These are phyloP conservation scores for Rhynchospora pubera DNA, from an alignment of 176 grass and related monocot species.

Conservation along the genomic window DNA sequence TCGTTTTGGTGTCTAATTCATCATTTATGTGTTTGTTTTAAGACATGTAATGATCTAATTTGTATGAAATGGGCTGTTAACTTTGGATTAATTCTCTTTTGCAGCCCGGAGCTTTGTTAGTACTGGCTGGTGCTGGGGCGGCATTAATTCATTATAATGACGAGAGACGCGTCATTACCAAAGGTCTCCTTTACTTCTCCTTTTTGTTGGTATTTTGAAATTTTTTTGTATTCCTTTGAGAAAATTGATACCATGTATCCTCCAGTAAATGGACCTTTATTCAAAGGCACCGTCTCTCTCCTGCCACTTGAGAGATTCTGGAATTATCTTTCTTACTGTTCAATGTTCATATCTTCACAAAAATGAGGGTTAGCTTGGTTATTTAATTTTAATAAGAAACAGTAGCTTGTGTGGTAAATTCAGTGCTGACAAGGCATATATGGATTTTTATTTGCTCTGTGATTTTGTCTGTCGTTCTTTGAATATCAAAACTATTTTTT, in stretches of 20 bases:
- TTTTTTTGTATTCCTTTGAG: neutral
- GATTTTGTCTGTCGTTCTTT: neutral
- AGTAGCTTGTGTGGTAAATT: neutral
- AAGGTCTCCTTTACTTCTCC: slow-evolving; percentile 41
- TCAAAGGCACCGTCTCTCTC: neutral
- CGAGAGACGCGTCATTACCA: slow-evolving; percentile 63
- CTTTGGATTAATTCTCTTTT: slow-evolving; percentile 26
- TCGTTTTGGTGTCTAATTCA: neutral
- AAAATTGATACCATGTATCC: slow-evolving; percentile 7
- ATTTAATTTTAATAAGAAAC: neutral
- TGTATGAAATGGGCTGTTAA: slow-evolving; percentile 10
- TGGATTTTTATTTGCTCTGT: neutral
- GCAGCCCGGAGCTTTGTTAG: slow-evolving; percentile 66
- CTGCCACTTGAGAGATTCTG: neutral
- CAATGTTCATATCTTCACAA: neutral
- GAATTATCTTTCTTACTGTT: neutral
- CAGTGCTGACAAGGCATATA: neutral
- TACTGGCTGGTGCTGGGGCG: slow-evolving; percentile 45
- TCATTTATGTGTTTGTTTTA: neutral
- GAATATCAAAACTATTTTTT: neutral
- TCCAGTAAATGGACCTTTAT: neutral
- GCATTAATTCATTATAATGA: slow-evolving; percentile 82
- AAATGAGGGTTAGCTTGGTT: neutral
- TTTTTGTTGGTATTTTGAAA: slow-evolving; percentile 20
- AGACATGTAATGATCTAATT: neutral